phyloP scores from a whole-genome alignment of 805 yeast species.

The Komagataella ulmi region DNA sequence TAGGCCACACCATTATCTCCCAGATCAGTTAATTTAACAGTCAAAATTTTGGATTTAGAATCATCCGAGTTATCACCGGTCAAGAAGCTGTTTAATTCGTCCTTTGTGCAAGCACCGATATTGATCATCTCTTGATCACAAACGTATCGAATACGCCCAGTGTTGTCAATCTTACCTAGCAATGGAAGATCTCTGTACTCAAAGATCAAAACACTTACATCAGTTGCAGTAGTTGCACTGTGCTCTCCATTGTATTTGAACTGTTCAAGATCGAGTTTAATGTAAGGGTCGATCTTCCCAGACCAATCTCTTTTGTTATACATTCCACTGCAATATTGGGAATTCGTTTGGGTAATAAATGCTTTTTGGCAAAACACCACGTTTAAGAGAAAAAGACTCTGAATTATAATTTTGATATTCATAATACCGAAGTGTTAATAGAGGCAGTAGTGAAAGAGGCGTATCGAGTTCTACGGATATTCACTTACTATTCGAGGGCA shows the following conservation, averaged over 20 bases:
- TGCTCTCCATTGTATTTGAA: conserved; percentile 13
- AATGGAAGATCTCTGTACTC: conserved; percentile 68
- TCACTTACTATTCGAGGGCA: background rate
- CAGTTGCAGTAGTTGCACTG: conserved; percentile 23
- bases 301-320: conserved; percentile 81
- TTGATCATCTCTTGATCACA: conserved; percentile 65
- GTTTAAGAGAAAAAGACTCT: background rate
- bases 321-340: conserved; percentile 82
- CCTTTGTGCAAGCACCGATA: conserved; percentile 36
- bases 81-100: conserved; percentile 51
- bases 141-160: conserved; percentile 40
- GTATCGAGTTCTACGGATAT: background rate
- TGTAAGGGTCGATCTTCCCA: conserved; percentile 57
- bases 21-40: conserved; percentile 37
- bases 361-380: conserved; percentile 33
- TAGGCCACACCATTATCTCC: conserved; percentile 56
- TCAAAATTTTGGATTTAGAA: conserved; percentile 37
- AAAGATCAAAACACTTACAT: conserved; percentile 54
- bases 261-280: conserved; percentile 29
- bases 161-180: conserved; percentile 40
- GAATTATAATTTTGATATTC: background rate
- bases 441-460: background rate
- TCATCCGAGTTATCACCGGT: conserved; percentile 22
- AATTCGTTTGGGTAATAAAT: conserved; percentile 30
- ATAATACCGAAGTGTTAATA: too few relatives aligned